A percentile compares a stretch with the other conserved stretches of the same genome.
Evolutionary conservation across 768 basidiomycete species (phyloP).

Genomic region (Lactarius tabidus): DNA sequence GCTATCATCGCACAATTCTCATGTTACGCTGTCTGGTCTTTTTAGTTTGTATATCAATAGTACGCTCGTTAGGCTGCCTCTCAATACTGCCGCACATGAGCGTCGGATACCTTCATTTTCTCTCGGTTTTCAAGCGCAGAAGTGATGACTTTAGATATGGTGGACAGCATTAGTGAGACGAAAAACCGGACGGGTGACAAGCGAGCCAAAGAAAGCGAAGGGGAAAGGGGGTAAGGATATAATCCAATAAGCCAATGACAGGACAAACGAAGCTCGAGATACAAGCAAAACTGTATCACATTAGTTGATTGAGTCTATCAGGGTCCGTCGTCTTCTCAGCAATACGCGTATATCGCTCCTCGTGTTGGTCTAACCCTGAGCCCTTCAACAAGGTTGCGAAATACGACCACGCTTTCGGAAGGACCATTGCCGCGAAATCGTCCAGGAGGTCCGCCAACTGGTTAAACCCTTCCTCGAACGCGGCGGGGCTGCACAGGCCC

Average conservation of each 20-base stretch:
- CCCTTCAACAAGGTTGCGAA: constrained; percentile 74
- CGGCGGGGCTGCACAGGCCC: constrained; percentile 50
- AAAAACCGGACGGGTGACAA: constrained; percentile 7
- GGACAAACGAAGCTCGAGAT: too few species aligned
- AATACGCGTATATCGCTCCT: constrained; percentile 52
- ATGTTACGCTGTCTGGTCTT: too few species aligned
- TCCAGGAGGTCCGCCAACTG: constrained; percentile 73
- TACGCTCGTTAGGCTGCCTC: too few species aligned
- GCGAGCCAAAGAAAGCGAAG: constrained; percentile 21
- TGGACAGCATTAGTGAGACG: not conserved
- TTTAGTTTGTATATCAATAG: too few species aligned
- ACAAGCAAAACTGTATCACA: constrained; percentile 16
- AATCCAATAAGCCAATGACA: constrained; percentile 25
- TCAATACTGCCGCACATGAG: not conserved
- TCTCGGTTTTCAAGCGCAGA: not conserved
- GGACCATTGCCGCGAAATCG: constrained; percentile 86
- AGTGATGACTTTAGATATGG: too few species aligned
- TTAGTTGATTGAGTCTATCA: constrained; percentile 47
- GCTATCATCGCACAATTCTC: not conserved
- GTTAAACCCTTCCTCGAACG: constrained; percentile 73
- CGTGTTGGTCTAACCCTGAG: constrained; percentile 54
- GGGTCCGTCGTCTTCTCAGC: constrained; percentile 58
- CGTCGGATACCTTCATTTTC: not conserved
- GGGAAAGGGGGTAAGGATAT: constrained; percentile 19
- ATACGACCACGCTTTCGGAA: constrained; percentile 76